Conservation (phyloP, 257 asterid genomes). For the Scutellaria barbata region DNA sequence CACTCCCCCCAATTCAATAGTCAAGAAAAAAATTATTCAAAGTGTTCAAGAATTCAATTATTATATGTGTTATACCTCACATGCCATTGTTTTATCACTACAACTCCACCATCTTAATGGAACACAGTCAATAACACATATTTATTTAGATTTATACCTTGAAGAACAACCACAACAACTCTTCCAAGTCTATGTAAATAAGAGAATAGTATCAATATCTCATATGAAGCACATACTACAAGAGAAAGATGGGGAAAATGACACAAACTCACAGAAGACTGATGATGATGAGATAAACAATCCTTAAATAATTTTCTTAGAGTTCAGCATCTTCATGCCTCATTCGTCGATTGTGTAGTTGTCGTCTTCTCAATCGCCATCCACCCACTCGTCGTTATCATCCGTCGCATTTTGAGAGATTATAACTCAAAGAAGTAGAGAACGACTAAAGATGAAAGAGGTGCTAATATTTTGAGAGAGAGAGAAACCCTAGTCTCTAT, state of each 20-base stretch:
- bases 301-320: too few species aligned
- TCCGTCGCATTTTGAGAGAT: too few species aligned
- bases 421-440: too few species aligned
- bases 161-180: slow-evolving; percentile 49
- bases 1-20: background rate
- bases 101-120: slow-evolving; percentile 92
- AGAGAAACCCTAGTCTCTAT: too few species aligned
- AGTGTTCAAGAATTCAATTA: too few species aligned
- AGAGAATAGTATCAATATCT: slow-evolving; percentile 12
- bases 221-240: background rate
- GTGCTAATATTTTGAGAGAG: too few species aligned
- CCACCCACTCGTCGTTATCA: too few species aligned
- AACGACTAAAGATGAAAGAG: too few species aligned
- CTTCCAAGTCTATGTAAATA: slow-evolving; percentile 60
- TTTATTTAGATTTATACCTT: slow-evolving; percentile 54
- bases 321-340: too few species aligned
- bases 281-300: slow-evolving; percentile 54
- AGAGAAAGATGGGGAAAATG: background rate
- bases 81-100: slow-evolving; percentile 51
- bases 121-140: slow-evolving; percentile 76
- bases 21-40: background rate
- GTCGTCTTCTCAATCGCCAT: too few species aligned
- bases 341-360: too few species aligned
- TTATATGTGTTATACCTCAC: slow-evolving; percentile 62
- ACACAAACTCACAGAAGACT: slow-evolving; percentile 63